A percentile compares a stretch with the other conserved stretches of the same genome.
Evolutionary conservation across 176 grass and related monocot species (phyloP).

Genomic region (Carex pumila): DNA sequence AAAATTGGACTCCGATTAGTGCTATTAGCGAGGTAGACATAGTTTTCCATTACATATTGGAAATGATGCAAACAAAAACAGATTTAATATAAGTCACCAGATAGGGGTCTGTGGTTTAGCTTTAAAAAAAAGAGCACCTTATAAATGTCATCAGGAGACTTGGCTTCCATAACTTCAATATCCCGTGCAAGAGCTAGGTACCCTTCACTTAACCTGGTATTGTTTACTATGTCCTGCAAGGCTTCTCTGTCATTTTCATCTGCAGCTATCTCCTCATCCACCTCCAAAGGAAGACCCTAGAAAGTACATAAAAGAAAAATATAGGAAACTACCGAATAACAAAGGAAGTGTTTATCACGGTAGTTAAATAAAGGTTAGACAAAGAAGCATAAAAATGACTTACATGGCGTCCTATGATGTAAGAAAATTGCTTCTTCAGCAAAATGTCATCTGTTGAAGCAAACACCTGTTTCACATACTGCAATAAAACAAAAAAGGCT

Average conservation of each 20-base stretch:
- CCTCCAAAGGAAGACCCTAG: constrained; percentile 76
- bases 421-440: constrained; percentile 93
- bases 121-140: constrained; percentile 48
- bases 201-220: constrained; percentile 76
- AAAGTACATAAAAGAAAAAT: constrained; percentile 9
- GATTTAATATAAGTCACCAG: background rate
- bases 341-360: background rate
- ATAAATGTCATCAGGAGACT: constrained; percentile 98
- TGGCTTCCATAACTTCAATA: constrained; percentile 97
- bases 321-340: background rate
- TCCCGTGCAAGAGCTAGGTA: constrained; percentile 94
- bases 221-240: constrained; percentile 88
- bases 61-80: constrained; percentile 9
- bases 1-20: background rate
- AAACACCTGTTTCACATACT: constrained; percentile 90
- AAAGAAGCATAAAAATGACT: background rate
- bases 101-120: background rate
- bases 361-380: background rate
- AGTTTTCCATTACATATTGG: background rate
- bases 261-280: constrained; percentile 80
- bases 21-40: background rate
- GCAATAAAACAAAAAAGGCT: constrained; percentile 31
- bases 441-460: constrained; percentile 64
- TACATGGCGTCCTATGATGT: constrained; percentile 90
- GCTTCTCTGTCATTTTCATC: constrained; percentile 82